phyloP scores from a whole-genome alignment of 306 rosid species.

The Rosa persica region DNA sequence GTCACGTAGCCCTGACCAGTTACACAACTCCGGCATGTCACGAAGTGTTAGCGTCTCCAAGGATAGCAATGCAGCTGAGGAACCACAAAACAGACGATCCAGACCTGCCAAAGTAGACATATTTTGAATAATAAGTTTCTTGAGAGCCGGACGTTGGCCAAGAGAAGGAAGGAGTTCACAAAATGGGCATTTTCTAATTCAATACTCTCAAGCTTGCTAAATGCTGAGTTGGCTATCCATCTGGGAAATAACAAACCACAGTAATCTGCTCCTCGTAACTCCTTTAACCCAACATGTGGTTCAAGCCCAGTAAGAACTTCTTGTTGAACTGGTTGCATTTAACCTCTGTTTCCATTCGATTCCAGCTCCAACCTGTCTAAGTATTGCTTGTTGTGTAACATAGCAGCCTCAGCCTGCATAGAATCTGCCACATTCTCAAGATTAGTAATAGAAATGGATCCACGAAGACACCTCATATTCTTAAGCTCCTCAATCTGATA shows the following conservation, averaged over 20 bases:
- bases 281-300: constrained; percentile 13
- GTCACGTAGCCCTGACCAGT: not conserved
- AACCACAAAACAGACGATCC: not conserved
- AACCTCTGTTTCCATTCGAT: constrained; percentile 7
- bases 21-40: constrained; percentile 6
- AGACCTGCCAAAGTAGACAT: not conserved
- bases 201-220: constrained; percentile 23
- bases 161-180: constrained; percentile 11
- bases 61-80: constrained; percentile 2
- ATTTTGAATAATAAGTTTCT: constrained; percentile 2
- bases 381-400: constrained; percentile 21
- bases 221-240: constrained; percentile 20
- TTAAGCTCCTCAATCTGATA: constrained; percentile 22
- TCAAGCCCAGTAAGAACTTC: constrained; percentile 15
- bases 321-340: not conserved
- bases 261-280: constrained; percentile 16
- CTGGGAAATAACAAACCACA: constrained; percentile 18
- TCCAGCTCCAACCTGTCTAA: constrained; percentile 24
- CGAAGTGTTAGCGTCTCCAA: constrained; percentile 7
- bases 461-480: constrained; percentile 20
- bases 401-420: constrained; percentile 5
- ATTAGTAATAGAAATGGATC: constrained; percentile 22
- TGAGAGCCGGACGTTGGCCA: constrained; percentile 22
- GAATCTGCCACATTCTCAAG: constrained; percentile 29
- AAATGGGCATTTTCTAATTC: not conserved